Evolutionary conservation across 2,329 filamentous ascomycete genomes (phyloP).

Genomic region (Meredithiella fracta): DNA sequence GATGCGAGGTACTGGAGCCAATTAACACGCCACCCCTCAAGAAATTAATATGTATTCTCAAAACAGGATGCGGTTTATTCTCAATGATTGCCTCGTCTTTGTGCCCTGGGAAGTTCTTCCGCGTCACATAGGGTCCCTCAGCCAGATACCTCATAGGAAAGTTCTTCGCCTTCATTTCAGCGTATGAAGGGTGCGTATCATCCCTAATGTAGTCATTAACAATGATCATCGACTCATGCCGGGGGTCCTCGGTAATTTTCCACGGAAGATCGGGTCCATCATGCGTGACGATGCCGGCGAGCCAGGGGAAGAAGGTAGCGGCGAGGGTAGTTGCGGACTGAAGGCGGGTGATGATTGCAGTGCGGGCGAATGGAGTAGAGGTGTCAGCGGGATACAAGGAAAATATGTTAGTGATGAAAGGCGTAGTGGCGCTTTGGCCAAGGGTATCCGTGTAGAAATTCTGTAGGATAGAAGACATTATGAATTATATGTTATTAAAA

Average conservation of each 20-base stretch:
- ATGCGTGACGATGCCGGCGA: background rate
- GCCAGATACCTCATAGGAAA: background rate
- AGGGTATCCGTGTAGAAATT: background rate
- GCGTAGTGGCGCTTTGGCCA: background rate
- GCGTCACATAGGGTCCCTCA: background rate
- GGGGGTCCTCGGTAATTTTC: background rate
- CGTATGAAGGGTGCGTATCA: background rate
- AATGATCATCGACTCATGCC: background rate
- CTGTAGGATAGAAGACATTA: background rate
- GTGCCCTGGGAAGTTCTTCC: background rate
- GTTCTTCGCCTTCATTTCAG: background rate
- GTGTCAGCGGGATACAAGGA: background rate
- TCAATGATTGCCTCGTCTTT: background rate
- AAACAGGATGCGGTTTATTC: background rate
- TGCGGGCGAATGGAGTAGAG: background rate
- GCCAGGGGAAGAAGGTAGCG: background rate
- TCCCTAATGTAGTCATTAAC: conserved; percentile 1
- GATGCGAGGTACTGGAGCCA: background rate
- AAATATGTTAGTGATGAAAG: background rate
- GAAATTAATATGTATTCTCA: background rate
- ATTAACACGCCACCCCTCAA: background rate
- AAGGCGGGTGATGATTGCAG: background rate
- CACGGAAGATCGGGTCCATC: background rate
- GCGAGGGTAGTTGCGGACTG: background rate
- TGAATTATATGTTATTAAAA: too few relatives aligned